A percentile compares a stretch with the other conserved stretches of the same genome.
phyloP scores from a whole-genome alignment of 768 basidiomycete species.

The Rhodosporidiobolus odoratus region DNA sequence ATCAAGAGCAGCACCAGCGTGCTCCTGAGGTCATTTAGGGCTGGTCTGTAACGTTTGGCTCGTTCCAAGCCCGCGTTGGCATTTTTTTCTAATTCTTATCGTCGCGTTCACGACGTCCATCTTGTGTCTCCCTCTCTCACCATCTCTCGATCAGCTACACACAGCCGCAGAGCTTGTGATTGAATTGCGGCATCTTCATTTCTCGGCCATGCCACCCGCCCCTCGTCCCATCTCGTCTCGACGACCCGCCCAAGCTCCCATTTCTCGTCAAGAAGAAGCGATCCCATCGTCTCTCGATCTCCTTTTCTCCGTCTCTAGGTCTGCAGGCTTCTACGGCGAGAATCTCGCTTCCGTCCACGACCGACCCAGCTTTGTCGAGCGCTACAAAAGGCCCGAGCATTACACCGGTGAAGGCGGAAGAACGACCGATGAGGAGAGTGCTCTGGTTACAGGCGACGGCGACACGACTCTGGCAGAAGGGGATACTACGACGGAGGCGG shows the following conservation, averaged over 20 bases:
- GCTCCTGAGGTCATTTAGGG: no score
- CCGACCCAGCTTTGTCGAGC: slow-evolving; percentile 35
- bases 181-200: no score
- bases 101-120: no score
- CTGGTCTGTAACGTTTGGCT: no score
- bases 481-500: slow-evolving; percentile 1
- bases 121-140: background rate
- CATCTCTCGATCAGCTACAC: background rate
- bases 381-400: background rate
- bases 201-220: background rate
- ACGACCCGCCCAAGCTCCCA: background rate
- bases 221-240: background rate
- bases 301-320: slow-evolving; percentile 38
- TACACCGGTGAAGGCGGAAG: background rate
- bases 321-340: slow-evolving; percentile 37
- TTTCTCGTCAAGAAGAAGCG: background rate
- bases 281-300: slow-evolving; percentile 28
- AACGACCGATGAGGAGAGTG: background rate
- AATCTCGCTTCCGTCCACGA: slow-evolving; percentile 28
- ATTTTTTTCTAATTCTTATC: no score
- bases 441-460: no score
- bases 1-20: no score
- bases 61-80: no score
- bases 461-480: no score
- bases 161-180: background rate